phyloP scores from a whole-genome alignment of 345 rosid genomes.

The Reutealis trisperma region DNA sequence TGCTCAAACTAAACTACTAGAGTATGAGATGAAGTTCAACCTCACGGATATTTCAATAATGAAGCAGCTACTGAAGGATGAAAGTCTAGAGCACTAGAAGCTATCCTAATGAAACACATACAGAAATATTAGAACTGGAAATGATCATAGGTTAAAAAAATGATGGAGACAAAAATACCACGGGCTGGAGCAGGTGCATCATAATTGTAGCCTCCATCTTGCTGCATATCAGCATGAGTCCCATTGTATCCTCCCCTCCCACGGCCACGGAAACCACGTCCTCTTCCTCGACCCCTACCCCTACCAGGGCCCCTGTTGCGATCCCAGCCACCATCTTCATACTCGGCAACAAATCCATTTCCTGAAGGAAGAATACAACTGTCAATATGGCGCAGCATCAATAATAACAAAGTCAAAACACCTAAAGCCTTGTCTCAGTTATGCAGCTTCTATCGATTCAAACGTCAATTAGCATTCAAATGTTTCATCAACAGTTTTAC shows the following conservation, averaged over 20 bases:
- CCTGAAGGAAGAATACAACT: constrained; percentile 38
- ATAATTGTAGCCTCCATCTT: constrained; percentile 68
- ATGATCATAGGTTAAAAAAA: not conserved
- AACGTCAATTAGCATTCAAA: not conserved
- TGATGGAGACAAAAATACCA: constrained; percentile 7
- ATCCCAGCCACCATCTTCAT: constrained; percentile 81
- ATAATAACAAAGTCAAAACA: not conserved
- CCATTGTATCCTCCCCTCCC: constrained; percentile 88
- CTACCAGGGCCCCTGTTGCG: constrained; percentile 62
- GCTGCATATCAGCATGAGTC: constrained; percentile 57
- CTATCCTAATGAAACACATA: not conserved
- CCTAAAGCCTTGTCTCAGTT: not conserved
- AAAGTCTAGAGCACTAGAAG: not conserved
- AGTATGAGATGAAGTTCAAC: too few relatives aligned
- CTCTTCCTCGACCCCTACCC: constrained; percentile 93
- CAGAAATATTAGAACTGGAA: not conserved
- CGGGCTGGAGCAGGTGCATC: constrained; percentile 51
- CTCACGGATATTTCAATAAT: too few relatives aligned
- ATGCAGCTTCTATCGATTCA: not conserved
- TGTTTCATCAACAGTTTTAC: not conserved
- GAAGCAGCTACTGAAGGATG: not conserved
- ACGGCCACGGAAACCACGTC: constrained; percentile 69
- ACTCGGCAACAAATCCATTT: constrained; percentile 66
- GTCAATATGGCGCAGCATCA: not conserved
- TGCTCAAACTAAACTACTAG: too few relatives aligned